Percentiles rank a stretch among this genome's conserved stretches.
Conservation (phyloP, 495 filamentous ascomycete genomes). For the Sporormia fimetaria region DNA sequence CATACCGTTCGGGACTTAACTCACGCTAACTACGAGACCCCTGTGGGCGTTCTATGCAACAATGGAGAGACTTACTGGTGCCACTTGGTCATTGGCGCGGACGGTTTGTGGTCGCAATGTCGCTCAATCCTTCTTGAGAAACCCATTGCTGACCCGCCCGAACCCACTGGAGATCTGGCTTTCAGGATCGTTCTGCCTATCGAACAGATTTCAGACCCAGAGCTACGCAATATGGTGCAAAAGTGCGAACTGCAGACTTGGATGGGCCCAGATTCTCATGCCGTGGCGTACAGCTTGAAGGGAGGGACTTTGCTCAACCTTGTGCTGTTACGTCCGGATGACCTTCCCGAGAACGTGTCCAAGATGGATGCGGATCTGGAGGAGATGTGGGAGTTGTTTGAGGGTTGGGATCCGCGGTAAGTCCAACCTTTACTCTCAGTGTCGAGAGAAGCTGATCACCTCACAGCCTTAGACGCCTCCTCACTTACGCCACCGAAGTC, state of each 20-base stretch:
- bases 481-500: constrained; percentile 43
- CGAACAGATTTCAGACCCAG: constrained; percentile 42
- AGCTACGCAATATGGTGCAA: constrained; percentile 37
- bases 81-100: constrained; percentile 30
- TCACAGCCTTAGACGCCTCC: constrained; percentile 39
- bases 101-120: constrained; percentile 32
- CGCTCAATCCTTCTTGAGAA: constrained; percentile 24
- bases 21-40: neutral
- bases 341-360: constrained; percentile 47
- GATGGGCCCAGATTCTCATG: constrained; percentile 55
- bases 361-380: constrained; percentile 47
- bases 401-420: constrained; percentile 41
- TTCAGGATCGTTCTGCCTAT: constrained; percentile 50
- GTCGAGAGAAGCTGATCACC: constrained; percentile 26
- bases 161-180: constrained; percentile 55
- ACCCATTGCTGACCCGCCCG: constrained; percentile 24
- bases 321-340: constrained; percentile 58
- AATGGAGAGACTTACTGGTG: constrained; percentile 13
- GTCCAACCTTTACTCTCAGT: neutral
- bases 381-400: constrained; percentile 54
- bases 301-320: constrained; percentile 55
- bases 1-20: constrained; percentile 35
- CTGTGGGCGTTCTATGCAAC: neutral
- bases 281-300: constrained; percentile 52
- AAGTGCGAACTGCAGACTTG: constrained; percentile 57